Base-by-base conservation (phyloP, 176 grass and related monocot species). In the Alloteropsis semialata region DNA sequence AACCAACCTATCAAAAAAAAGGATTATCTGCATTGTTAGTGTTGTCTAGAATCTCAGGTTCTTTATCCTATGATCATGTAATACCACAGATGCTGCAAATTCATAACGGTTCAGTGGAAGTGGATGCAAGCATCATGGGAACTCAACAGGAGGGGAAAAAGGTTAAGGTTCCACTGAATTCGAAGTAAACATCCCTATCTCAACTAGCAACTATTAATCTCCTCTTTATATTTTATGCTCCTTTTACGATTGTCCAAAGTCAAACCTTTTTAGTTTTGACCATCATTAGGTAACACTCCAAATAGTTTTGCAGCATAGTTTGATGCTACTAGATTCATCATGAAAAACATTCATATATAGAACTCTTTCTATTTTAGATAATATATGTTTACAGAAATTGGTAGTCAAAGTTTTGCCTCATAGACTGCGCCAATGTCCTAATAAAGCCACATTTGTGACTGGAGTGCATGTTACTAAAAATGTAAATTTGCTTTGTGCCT, bases 131-230 rank as follows among this genome's bases (percentile, higher is more conserved):
- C 84, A 81, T 97, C 42, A 94, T 97, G 90, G 92, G 95, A 76
- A 54, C 48, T 21, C 92, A 92, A 63, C 88, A 97, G 87, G 92
- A 97, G 65, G 82, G 90, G 11, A 97, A 92, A 88, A 94, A 90
- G 74, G 83, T 92, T 37, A 97, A 97, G 69, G 81, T 97, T 92
- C 95, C 95, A 80, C 72, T 94, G 34, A 97, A 97, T 90, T 97
- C 90, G n/a, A 97, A 92, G 95, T 84, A 78, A 56, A 44, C 67
- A 41, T 70, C 55, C 65, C 71, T 79, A 34, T 72, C 62, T 82
- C n/a, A 67, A 38, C 65, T 32, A 28, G 65, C 6, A 19, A 49
- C 17, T 27, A 37, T 13, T 75, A 59, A 36, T 48, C 0, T 75
- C 57, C 15, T 77, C 18, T 44, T 65, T 14, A 41, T 55, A 41